Conservation (phyloP, 2,329 filamentous ascomycete genomes). For the Cladosporium cucumerinum region DNA sequence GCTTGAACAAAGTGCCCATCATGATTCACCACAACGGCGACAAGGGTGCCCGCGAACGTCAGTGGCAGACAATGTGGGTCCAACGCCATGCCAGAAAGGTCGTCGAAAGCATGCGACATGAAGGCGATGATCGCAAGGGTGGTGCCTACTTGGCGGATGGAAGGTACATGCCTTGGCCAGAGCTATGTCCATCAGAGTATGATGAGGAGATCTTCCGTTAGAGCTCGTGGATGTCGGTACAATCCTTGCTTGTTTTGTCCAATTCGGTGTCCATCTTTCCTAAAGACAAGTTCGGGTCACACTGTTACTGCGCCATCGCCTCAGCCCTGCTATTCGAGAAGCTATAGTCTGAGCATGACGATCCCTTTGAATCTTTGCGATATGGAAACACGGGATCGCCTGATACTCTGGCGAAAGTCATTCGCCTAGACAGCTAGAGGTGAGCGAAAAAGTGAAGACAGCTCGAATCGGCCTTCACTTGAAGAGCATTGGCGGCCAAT, state of each 20-base stretch:
- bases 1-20: slow-evolving; percentile 26
- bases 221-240: background rate
- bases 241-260: background rate
- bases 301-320: background rate
- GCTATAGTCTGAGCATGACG: background rate
- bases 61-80: slow-evolving; percentile 23
- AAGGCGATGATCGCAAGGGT: slow-evolving; percentile 5
- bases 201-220: slow-evolving; percentile 22
- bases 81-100: slow-evolving; percentile 19
- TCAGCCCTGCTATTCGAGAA: background rate
- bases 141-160: slow-evolving; percentile 7
- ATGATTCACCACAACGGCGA: slow-evolving; percentile 31
- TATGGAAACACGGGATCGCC: too few species aligned
- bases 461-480: background rate
- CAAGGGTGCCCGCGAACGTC: slow-evolving; percentile 17
- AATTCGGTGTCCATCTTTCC: background rate
- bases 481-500: background rate
- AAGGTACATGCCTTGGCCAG: slow-evolving; percentile 18
- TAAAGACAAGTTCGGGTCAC: background rate
- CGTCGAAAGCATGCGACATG: slow-evolving; percentile 12
- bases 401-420: background rate
- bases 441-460: background rate
- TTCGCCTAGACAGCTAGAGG: background rate
- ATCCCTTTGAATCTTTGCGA: too few species aligned
- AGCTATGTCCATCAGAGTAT: slow-evolving; percentile 22